These are phyloP conservation scores for Strombidium stylifer DNA, from an alignment of 73 alveolate species.

Conservation along the genomic window DNA sequence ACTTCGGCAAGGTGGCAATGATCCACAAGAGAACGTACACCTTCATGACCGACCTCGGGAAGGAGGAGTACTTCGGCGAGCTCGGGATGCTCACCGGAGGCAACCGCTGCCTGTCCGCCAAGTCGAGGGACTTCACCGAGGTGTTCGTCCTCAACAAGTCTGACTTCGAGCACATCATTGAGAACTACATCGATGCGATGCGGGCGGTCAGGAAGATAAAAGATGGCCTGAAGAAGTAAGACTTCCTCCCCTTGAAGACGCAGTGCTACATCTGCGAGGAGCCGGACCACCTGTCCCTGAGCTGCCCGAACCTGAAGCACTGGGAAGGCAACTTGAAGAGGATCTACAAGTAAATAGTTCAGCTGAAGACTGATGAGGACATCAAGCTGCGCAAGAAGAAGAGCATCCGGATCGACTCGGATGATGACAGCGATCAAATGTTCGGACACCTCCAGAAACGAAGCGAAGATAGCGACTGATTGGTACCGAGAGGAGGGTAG, in stretches of 20 bases:
- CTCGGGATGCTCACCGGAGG: conserved; percentile 45
- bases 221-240: no score
- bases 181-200: not conserved
- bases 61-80: conserved; percentile 65
- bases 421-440: no score
- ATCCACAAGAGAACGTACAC: conserved; percentile 40
- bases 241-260: conserved; percentile 37
- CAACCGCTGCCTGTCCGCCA: conserved; percentile 40
- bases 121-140: conserved; percentile 58
- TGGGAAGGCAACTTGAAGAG: conserved; percentile 34
- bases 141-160: conserved; percentile 22
- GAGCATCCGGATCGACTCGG: no score
- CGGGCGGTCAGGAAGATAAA: not conserved
- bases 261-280: conserved; percentile 60
- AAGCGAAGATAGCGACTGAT: no score
- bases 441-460: no score
- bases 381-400: no score
- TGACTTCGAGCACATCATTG: conserved; percentile 18
- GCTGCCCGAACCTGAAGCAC: conserved; percentile 26
- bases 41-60: conserved; percentile 33
- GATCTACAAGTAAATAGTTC: no score
- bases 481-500: no score
- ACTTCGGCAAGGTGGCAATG: conserved; percentile 43
- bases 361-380: no score
- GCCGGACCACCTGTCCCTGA: conserved; percentile 52